These are phyloP conservation scores for Phytophthora colocasiae DNA, from an alignment of 352 stramenopile genomes.

Conservation along the genomic window DNA sequence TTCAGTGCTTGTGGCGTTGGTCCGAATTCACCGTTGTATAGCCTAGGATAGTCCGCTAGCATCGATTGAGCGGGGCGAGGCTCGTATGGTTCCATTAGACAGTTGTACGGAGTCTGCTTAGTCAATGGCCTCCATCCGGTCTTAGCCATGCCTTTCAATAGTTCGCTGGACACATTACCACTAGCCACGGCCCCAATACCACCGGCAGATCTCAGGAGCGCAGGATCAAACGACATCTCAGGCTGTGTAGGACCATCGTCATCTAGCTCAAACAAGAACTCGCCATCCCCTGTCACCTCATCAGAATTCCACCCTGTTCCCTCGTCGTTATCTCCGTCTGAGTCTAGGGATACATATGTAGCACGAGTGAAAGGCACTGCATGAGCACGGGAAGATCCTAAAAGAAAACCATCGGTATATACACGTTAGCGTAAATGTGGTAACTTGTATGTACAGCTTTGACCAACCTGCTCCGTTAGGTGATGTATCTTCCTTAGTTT, in stretches of 20 bases:
- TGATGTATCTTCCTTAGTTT: not conserved
- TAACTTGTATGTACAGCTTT: not conserved
- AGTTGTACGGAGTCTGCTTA: conserved; percentile 4
- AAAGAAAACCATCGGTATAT: not conserved
- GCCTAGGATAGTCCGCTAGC: not conserved
- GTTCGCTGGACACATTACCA: not conserved
- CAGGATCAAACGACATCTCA: not conserved
- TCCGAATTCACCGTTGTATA: conserved; percentile 8
- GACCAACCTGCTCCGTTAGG: not conserved
- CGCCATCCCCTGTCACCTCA: not conserved
- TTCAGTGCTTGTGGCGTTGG: not conserved
- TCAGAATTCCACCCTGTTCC: not conserved
- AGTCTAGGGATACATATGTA: not conserved
- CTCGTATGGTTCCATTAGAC: conserved; percentile 11
- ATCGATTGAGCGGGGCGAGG: not conserved
- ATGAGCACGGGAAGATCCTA: not conserved
- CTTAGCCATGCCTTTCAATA: not conserved
- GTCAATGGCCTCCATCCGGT: not conserved
- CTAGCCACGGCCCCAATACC: not conserved
- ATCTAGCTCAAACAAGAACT: not conserved
- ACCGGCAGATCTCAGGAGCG: not conserved
- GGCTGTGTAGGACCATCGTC: not conserved
- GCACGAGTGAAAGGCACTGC: not conserved
- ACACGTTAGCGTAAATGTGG: not conserved
- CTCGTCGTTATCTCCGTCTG: not conserved